Base-by-base conservation (phyloP, 2,329 filamentous ascomycete species). In the Talaromyces rugulosus region DNA sequence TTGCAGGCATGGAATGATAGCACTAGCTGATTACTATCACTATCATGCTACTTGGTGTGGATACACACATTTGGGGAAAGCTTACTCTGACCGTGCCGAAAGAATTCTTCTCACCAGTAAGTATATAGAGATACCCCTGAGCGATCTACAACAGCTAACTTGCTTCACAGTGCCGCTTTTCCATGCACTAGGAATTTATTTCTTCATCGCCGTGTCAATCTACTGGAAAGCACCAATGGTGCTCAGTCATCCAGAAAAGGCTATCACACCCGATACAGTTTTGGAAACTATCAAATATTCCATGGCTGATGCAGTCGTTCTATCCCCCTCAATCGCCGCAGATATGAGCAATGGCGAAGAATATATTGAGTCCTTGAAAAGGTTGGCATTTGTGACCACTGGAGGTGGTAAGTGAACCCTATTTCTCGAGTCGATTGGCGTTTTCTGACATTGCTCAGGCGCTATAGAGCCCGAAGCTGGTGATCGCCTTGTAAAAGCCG, bases 281-380 rank as follows among this genome's bases (percentile, higher is more conserved):
- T 27, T 72, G 0, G 72, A 77, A 12, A 72, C 71, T 11, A 52
- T 79, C 4, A 50, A 70, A 0, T 40, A 74, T 27, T 63, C 68
- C 4, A 62, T 69, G 0, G 66, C 70, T 0, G 69, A 77, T 14
- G 66, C 68, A 1, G 62, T 69, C 0, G 14, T 76, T 0, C 62
- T 78, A 9, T 72, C 78, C 1, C 80, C 80, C 0, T 72, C 76
- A 0, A 71, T 81, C 16, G 59, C 83, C 1, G 80, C 81, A 53
- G 79, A 82, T 1, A 71, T 83, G 67, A 75, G 74, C 56, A 68
- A 75, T 33, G 69, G 63, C 11, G 67, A 74, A 0, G 67, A 74
- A 1, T 67, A 72, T 2, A 62, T 77, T 2, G 65, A 68, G 3
- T 58, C 66, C 0, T 65, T 83, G 5, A 61, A 60, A 9, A 76